These are phyloP conservation scores for Cunninghamia lanceolata DNA, from an alignment of 75 land plant species.

Conservation along the genomic window DNA sequence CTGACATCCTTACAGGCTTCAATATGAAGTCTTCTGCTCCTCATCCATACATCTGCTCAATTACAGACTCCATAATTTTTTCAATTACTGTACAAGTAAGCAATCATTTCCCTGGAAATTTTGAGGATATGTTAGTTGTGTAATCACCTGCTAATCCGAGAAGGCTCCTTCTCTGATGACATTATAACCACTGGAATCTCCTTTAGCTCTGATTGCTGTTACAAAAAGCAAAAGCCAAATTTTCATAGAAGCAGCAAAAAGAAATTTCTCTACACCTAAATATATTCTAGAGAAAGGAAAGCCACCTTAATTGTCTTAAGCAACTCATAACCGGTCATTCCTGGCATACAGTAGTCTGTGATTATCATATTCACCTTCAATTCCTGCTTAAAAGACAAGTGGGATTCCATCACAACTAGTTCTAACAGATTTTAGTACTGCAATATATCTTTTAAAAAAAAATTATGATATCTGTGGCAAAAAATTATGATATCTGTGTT, in stretches of 20 bases:
- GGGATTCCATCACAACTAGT: background rate
- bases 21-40: background rate
- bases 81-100: background rate
- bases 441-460: background rate
- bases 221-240: background rate
- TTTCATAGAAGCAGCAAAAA: background rate
- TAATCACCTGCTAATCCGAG: slow-evolving; percentile 26
- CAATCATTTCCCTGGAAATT: background rate
- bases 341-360: slow-evolving; percentile 79
- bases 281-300: background rate
- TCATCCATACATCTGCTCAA: background rate
- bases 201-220: slow-evolving; percentile 24
- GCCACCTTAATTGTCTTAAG: slow-evolving; percentile 62
- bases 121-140: too few relatives aligned
- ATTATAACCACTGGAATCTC: slow-evolving; percentile 47
- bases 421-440: background rate
- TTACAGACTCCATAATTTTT: background rate
- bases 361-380: slow-evolving; percentile 53
- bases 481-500: too few relatives aligned
- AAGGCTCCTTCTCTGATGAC: slow-evolving; percentile 41
- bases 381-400: background rate
- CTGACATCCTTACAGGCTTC: background rate
- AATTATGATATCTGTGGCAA: too few relatives aligned
- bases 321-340: slow-evolving; percentile 65
- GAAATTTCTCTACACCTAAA: background rate